A percentile compares a stretch with the other conserved stretches of the same genome.
Evolutionary conservation across 2,329 filamentous ascomycete genomes (phyloP).

Genomic region (Ploettnerulaceae sp.): DNA sequence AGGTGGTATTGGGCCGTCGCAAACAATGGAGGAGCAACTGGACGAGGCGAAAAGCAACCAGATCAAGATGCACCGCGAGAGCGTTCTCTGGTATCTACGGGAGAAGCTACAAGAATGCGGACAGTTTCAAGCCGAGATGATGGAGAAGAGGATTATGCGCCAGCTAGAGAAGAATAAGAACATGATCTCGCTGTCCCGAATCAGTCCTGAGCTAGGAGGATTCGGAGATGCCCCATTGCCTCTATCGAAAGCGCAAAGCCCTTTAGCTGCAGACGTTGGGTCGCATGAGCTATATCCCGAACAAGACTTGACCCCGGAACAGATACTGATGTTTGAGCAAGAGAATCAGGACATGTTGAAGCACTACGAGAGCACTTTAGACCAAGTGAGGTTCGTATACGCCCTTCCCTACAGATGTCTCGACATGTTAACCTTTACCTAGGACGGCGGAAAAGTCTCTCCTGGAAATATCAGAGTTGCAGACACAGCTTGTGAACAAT

Average conservation of each 20-base stretch:
- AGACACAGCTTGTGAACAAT: constrained; percentile 82
- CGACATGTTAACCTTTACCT: constrained; percentile 17
- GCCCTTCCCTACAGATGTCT: not conserved
- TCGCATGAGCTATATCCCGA: constrained; percentile 24
- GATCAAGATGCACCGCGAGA: constrained; percentile 68
- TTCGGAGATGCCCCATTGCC: constrained; percentile 22
- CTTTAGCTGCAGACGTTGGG: constrained; percentile 19
- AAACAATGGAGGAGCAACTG: constrained; percentile 60
- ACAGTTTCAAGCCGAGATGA: constrained; percentile 80
- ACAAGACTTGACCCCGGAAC: constrained; percentile 66
- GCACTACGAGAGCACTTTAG: constrained; percentile 89
- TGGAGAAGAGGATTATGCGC: constrained; percentile 79
- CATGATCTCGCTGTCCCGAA: constrained; percentile 66
- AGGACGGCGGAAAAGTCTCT: constrained; percentile 87
- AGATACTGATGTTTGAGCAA: constrained; percentile 87
- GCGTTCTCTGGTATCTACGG: constrained; percentile 77
- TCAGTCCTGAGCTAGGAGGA: constrained; percentile 27
- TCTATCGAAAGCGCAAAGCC: constrained; percentile 14
- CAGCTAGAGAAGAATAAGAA: constrained; percentile 89
- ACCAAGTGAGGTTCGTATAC: constrained; percentile 78
- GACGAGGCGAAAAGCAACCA: constrained; percentile 68
- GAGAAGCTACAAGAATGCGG: constrained; percentile 71
- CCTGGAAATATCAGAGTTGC: constrained; percentile 86
- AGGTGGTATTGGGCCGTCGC: constrained; percentile 53
- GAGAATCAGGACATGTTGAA: constrained; percentile 91